Evolutionary conservation across 495 filamentous ascomycete genomes (phyloP).

Genomic region (Tirmania nivea): DNA sequence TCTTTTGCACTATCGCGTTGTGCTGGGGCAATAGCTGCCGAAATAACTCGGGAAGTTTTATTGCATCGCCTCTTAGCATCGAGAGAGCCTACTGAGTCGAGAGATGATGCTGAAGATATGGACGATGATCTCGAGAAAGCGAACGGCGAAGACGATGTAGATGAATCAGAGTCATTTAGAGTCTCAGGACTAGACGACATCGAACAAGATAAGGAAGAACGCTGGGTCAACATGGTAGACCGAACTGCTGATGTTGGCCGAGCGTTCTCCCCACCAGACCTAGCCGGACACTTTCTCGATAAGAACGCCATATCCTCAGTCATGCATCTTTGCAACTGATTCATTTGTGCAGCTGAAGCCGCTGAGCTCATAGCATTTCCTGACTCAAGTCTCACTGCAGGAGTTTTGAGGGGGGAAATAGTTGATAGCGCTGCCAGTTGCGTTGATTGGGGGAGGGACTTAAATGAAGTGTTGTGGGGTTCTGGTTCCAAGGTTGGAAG

Average conservation of each 20-base stretch:
- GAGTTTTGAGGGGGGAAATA: slow-evolving; percentile 51
- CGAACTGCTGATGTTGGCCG: not conserved
- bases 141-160: slow-evolving; percentile 2
- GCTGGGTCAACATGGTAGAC: slow-evolving; percentile 1
- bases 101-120: slow-evolving; percentile 6
- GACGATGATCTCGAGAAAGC: slow-evolving; percentile 8
- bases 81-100: not conserved
- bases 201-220: slow-evolving; percentile 10
- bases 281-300: slow-evolving; percentile 1
- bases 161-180: slow-evolving; percentile 1
- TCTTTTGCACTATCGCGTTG: not conserved
- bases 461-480: slow-evolving; percentile 14
- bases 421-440: slow-evolving; percentile 48
- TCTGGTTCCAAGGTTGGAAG: slow-evolving; percentile 39
- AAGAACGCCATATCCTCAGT: slow-evolving; percentile 15
- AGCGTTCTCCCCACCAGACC: not conserved
- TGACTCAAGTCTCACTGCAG: slow-evolving; percentile 61
- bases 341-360: slow-evolving; percentile 6
- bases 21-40: too few relatives aligned
- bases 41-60: too few relatives aligned
- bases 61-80: not conserved
- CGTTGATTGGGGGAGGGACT: slow-evolving; percentile 40
- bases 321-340: slow-evolving; percentile 8
- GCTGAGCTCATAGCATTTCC: slow-evolving; percentile 23
- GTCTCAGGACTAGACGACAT: slow-evolving; percentile 4